Evolutionary conservation across 2,329 filamentous ascomycete species (phyloP).

Genomic region (Phaeosphaeriaceae sp.): DNA sequence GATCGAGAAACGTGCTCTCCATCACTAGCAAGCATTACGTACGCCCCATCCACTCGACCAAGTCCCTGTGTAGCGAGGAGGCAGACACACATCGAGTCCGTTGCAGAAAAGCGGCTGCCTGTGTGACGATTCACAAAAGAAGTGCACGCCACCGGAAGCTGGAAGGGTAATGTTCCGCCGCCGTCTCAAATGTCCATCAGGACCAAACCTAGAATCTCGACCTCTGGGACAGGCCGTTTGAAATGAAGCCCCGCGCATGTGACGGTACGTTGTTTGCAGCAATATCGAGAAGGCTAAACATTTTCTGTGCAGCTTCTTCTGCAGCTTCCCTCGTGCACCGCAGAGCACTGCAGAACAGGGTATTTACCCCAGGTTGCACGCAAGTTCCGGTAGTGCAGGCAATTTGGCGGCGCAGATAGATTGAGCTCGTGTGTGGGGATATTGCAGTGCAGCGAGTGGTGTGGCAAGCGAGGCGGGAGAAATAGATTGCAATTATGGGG

Average conservation of each 20-base stretch:
- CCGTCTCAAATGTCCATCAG: conserved; percentile 16
- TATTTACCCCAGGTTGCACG: conserved; percentile 40
- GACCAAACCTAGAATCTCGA: conserved; percentile 14
- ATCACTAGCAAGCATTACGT: conserved; percentile 23
- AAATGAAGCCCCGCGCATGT: conserved; percentile 25
- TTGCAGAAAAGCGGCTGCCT: conserved; percentile 10
- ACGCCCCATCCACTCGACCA: conserved; percentile 13
- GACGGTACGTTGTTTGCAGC: conserved; percentile 23
- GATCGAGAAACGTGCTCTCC: conserved; percentile 24
- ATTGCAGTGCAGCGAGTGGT: conserved; percentile 28
- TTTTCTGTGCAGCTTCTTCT: conserved; percentile 12
- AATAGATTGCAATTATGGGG: conserved; percentile 45
- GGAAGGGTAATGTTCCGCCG: conserved; percentile 14
- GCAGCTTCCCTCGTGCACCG: conserved; percentile 31
- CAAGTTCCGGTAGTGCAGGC: conserved; percentile 39
- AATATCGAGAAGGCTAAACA: conserved; percentile 23
- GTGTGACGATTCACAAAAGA: background rate
- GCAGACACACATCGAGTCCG: conserved; percentile 18
- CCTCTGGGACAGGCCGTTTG: conserved; percentile 23
- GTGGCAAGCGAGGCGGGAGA: conserved; percentile 24
- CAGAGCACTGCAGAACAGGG: conserved; percentile 17
- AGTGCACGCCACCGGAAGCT: conserved; percentile 4
- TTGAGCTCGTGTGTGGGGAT: conserved; percentile 36
- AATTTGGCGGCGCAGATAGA: conserved; percentile 32
- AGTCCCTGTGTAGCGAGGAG: conserved; percentile 6